Evolutionary conservation across 2,329 filamentous ascomycete genomes (phyloP), one percentile per base, ranked within the genome.

Genomic region (Exophiala calicioides): DNA sequence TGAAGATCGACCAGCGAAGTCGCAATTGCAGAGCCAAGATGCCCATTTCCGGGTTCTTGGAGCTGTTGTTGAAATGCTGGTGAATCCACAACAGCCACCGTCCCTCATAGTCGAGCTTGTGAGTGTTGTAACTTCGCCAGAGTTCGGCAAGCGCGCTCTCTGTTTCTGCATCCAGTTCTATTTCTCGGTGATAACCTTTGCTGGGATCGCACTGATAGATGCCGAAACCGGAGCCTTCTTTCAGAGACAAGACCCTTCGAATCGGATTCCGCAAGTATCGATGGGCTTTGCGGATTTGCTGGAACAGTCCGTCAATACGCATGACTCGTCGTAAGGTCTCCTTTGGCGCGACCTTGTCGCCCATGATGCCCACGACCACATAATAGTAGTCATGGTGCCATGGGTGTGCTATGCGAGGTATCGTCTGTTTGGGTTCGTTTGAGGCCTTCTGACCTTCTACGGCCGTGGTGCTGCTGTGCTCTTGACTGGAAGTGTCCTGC

Each of bases 51-150:
- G 45, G 37, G 26, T 44, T 48, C 39, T 48, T 48, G 5, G 45
- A 48, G 31, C 39, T 31, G 21, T 43, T 43, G 34, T 48, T 48
- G 39, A 48, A 48, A 31, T 48, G 45, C 27, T 44, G 39, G 27
- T 48, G 45, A 23, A 48, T 48, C 45, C 45, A 48, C 27, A 48
- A 24, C 27, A 48, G 39, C 45, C 45, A 48, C 10, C 45, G 45
- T 19, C 45, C 45, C 39, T 48, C 45, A 23, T 48, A 44, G 39
- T 48, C 45, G 16, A 48, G 34, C 13, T 33, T 39, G 27, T 48
- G 39, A 1, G 32, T 36, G 26, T 44, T 48, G 26, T 38, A 48
- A 15, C 34, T 48, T 19, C 45, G 45, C 45, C 45, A 48, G 18
- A 48, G 33, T 9, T 48, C 45, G 12, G 39, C 33, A 7, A 48